Evolutionary conservation across 2,329 filamentous ascomycete genomes (phyloP), one percentile per base, ranked within the genome.

Genomic region (Monilinia aucupariae): DNA sequence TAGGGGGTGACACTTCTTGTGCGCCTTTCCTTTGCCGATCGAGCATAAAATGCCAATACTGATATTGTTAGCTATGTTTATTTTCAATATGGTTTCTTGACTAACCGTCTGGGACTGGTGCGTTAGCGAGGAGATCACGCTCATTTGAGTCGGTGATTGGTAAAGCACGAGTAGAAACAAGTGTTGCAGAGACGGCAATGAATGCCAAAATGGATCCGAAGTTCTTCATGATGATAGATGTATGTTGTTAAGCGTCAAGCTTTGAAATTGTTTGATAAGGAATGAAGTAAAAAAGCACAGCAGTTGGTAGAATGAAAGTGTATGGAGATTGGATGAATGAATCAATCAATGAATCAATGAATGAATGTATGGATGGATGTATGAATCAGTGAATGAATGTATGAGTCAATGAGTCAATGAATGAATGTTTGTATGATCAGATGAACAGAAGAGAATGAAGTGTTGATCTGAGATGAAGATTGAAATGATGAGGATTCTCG

Each of bases 181-280:
- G 61, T 51, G 71, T 72, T 59, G 74, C 74, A 54, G 71, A 74
- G 55, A 76, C 64, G 65, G 75, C 75, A 67, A 77, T 64, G 68
- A 73, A 69, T 66, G 76, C 67, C 56, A 77, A 64, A 67, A 76
- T 72, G 64, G 74, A 70, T 67, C 71, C 72, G 67, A 76, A 71
- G 69, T 74, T 75, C 73, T 77, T 78, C 76, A 77, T 78, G 64
- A 68, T 76, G 74, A 69, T 22, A 43, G 10, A 53, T 48, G 13
- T 59, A 59, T 56, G 50, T 37, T 52, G 34, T 43, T 64, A 52
- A 69, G 67, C 66, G 63, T 71, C 66, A 65, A 71, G 68, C 66
- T 67, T 54, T 68, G 41, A 30, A 64, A 68, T 60, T 66, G 64
- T 63, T 49, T 65, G 63, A 49, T 50, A 64, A 63, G 64, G 59